Evolutionary conservation across 495 filamentous ascomycete genomes (phyloP).

Genomic region (Penicillium tannophilum): DNA sequence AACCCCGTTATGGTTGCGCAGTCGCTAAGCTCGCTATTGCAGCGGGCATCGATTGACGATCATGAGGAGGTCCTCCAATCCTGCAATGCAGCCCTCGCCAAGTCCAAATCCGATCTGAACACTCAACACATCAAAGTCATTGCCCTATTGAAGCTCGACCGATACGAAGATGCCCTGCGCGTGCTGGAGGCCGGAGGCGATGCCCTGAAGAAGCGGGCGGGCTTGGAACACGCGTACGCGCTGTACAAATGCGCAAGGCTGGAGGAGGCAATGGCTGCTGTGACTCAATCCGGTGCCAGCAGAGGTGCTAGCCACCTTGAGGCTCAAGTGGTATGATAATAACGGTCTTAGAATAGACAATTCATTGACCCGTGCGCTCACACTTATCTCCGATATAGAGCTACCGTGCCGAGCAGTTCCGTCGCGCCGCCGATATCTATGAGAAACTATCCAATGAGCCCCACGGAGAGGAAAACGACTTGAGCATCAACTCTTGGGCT

Average conservation of each 20-base stretch:
- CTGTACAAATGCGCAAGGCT: constrained; percentile 83
- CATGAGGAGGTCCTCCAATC: constrained; percentile 72
- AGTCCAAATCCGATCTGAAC: constrained; percentile 61
- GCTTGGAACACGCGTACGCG: constrained; percentile 85
- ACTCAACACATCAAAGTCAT: constrained; percentile 80
- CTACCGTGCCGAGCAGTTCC: constrained; percentile 84
- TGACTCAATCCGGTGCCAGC: constrained; percentile 48
- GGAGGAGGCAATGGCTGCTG: constrained; percentile 65
- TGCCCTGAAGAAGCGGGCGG: constrained; percentile 63
- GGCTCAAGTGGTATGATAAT: constrained; percentile 72
- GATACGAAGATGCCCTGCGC: constrained; percentile 84
- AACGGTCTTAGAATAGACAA: neutral
- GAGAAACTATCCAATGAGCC: constrained; percentile 55
- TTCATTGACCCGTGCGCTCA: constrained; percentile 3
- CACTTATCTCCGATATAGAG: constrained; percentile 44
- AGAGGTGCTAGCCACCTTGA: constrained; percentile 80
- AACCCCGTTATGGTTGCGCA: constrained; percentile 45
- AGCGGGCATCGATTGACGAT: constrained; percentile 66
- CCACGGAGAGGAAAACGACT: constrained; percentile 74
- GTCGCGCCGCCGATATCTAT: constrained; percentile 70
- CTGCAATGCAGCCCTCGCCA: constrained; percentile 67
- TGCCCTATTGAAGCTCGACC: constrained; percentile 89
- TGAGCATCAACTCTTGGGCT: constrained; percentile 82
- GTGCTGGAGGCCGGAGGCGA: constrained; percentile 73
- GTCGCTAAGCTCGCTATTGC: constrained; percentile 58